These are phyloP conservation scores for Fraxinus americana DNA, from an alignment of 257 asterid genomes.

Conservation along the genomic window DNA sequence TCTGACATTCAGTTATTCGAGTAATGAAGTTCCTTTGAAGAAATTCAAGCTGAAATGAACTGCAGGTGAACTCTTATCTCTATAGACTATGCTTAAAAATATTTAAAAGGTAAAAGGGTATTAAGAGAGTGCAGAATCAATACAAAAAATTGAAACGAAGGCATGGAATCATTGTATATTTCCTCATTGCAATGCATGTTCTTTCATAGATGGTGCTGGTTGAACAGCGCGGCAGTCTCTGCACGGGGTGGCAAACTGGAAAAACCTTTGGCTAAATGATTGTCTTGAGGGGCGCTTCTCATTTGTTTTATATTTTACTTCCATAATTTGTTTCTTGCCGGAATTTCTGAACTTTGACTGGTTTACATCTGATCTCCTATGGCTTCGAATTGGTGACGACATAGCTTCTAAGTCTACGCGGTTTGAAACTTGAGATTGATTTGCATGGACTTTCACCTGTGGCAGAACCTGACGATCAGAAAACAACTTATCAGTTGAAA, in stretches of 20 bases:
- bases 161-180: neutral
- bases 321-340: constrained; percentile 16
- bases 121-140: constrained; percentile 12
- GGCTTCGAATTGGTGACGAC: constrained; percentile 28
- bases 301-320: constrained; percentile 30
- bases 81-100: constrained; percentile 14
- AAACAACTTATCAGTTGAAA: constrained; percentile 27
- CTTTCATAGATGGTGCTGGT: constrained; percentile 30
- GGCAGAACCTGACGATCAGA: constrained; percentile 20
- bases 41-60: constrained; percentile 5
- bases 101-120: neutral
- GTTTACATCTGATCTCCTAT: constrained; percentile 25
- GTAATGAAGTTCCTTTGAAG: constrained; percentile 8
- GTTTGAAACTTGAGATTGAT: constrained; percentile 28
- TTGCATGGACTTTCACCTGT: constrained; percentile 13
- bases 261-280: constrained; percentile 46
- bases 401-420: constrained; percentile 21
- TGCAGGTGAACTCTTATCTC: neutral
- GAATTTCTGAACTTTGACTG: constrained; percentile 27
- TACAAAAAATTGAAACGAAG: constrained; percentile 11
- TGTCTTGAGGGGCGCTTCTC: constrained; percentile 31
- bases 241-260: constrained; percentile 47
- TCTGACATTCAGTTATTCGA: neutral
- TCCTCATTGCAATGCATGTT: constrained; percentile 30
- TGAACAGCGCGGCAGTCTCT: constrained; percentile 43